Conservation (phyloP, 228 moss, liverwort and hornwort species). For the Sphagnum magellanicum region DNA sequence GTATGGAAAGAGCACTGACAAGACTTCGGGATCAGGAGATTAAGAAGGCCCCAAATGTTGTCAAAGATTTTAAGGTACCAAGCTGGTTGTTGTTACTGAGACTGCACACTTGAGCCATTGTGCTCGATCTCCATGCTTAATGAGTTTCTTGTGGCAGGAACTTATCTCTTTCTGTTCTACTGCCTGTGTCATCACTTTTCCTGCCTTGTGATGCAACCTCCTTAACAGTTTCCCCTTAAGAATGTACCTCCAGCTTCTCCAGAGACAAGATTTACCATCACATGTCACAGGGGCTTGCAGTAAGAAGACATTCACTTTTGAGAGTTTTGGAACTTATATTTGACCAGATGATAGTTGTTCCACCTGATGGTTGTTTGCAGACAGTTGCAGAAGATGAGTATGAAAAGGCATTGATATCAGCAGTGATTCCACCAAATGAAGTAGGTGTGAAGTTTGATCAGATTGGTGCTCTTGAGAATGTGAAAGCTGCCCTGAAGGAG, state of each 20-base stretch:
- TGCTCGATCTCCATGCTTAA: too few species aligned
- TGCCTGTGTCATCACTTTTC: too few species aligned
- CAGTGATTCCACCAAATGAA: constrained; percentile 94
- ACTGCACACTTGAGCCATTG: too few species aligned
- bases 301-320: too few species aligned
- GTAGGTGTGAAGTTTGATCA: constrained; percentile 96
- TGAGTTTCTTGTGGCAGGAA: too few species aligned
- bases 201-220: too few species aligned
- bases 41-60: constrained; percentile 61
- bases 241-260: too few species aligned
- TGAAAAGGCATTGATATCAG: constrained; percentile 85
- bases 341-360: not conserved
- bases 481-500: constrained; percentile 87
- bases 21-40: constrained; percentile 83
- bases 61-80: constrained; percentile 88
- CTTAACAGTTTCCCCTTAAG: too few species aligned
- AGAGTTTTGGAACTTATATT: too few species aligned
- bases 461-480: constrained; percentile 93
- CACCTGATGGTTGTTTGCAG: constrained; percentile 24
- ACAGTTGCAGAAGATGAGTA: constrained; percentile 96
- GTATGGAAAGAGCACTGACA: constrained; percentile 95
- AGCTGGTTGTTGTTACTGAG: not conserved
- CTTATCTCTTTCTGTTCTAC: too few species aligned
- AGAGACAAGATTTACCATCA: too few species aligned
- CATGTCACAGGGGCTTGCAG: too few species aligned